Percentiles rank a stretch among this genome's conserved stretches.
These are phyloP conservation scores for Ceriops tagal DNA, from an alignment of 345 rosid genomes.

Conservation along the genomic window DNA sequence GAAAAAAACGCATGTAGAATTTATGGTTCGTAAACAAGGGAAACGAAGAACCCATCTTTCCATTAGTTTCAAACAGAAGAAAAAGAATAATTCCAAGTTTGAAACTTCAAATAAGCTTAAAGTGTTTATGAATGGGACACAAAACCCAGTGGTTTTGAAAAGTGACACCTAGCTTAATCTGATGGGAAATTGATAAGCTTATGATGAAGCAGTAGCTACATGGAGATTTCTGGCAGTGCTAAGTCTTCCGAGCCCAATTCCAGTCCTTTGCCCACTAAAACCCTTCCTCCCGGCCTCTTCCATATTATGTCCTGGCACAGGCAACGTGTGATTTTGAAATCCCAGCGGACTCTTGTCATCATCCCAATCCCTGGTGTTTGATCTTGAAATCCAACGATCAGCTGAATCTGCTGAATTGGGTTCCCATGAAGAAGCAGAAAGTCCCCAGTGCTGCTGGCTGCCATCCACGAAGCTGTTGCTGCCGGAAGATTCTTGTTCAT, in stretches of 20 bases:
- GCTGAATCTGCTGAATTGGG: slow-evolving; percentile 73
- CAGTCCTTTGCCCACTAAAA: slow-evolving; percentile 37
- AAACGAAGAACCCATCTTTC: not conserved
- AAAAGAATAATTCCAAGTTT: slow-evolving; percentile 31
- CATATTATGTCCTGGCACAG: slow-evolving; percentile 35
- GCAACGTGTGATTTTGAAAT: slow-evolving; percentile 19
- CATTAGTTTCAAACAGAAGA: not conserved
- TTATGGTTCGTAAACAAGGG: not conserved
- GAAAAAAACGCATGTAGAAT: no score
- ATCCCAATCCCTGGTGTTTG: slow-evolving; percentile 39
- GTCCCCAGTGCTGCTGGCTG: slow-evolving; percentile 45
- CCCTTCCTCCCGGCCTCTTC: slow-evolving; percentile 31
- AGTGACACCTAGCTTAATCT: not conserved
- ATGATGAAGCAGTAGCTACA: slow-evolving; percentile 29
- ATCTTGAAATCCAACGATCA: slow-evolving; percentile 59
- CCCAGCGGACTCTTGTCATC: slow-evolving; percentile 42
- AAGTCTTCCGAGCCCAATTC: slow-evolving; percentile 40
- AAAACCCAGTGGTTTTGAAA: not conserved
- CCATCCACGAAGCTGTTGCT: slow-evolving; percentile 70
- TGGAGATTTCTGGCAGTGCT: slow-evolving; percentile 19
- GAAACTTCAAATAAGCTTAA: slow-evolving; percentile 24
- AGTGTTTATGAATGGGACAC: slow-evolving; percentile 4
- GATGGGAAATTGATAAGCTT: not conserved
- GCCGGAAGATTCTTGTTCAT: slow-evolving; percentile 85
- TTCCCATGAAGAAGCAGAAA: slow-evolving; percentile 59